Evolutionary conservation across 2,329 filamentous ascomycete genomes (phyloP).

Genomic region (Fusarium devonianum): DNA sequence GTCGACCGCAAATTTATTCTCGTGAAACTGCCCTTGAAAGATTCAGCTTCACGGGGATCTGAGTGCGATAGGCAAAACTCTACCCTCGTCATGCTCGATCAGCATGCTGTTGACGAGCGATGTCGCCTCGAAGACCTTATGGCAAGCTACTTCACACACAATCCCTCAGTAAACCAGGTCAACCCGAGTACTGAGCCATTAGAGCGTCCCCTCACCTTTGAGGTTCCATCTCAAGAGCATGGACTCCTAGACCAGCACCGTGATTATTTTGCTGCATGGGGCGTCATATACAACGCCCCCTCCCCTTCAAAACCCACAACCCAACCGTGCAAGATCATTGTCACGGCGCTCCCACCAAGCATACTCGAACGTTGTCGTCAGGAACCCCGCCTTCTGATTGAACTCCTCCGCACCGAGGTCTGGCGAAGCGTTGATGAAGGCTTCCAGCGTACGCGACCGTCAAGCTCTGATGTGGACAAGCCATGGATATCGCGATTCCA

Average conservation of each 20-base stretch:
- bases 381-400: conserved; percentile 75
- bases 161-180: neutral
- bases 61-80: conserved; percentile 36
- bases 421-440: conserved; percentile 68
- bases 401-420: conserved; percentile 76
- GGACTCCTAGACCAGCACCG: conserved; percentile 62
- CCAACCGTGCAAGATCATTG: conserved; percentile 47
- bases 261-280: conserved; percentile 74
- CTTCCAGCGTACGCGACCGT: conserved; percentile 5
- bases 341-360: conserved; percentile 70
- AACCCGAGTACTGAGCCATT: conserved; percentile 49
- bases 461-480: conserved; percentile 16
- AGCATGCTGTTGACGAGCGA: conserved; percentile 94
- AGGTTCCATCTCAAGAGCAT: conserved; percentile 68
- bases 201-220: conserved; percentile 67
- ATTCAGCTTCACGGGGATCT: neutral
- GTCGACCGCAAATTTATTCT: conserved; percentile 92
- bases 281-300: conserved; percentile 67
- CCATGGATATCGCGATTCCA: conserved; percentile 70
- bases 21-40: conserved; percentile 58
- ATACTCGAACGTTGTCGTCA: conserved; percentile 78
- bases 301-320: neutral
- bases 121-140: conserved; percentile 80
- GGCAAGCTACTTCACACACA: conserved; percentile 54
- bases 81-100: conserved; percentile 82